phyloP scores from a whole-genome alignment of 441 rosid species.

The Capsella rubella region DNA sequence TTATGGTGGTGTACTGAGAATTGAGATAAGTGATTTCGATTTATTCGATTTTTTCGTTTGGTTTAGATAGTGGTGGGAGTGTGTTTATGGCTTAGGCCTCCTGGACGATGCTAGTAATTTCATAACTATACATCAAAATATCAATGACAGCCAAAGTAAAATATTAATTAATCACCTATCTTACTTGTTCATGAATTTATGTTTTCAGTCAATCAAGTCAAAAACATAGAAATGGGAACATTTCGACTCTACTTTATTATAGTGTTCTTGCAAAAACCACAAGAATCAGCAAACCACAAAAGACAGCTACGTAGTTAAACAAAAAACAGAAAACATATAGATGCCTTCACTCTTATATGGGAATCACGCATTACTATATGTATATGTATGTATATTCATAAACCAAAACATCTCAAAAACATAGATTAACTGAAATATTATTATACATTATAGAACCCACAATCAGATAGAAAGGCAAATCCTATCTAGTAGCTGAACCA shows the following conservation, averaged over 20 bases:
- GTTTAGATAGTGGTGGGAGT: too few relatives aligned
- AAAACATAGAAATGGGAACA: constrained; percentile 1
- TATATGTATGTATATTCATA: constrained; percentile 35
- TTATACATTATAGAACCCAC: constrained; percentile 15
- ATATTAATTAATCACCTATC: background rate
- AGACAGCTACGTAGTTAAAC: constrained; percentile 21
- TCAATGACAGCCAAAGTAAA: background rate
- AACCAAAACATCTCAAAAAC: constrained; percentile 29
- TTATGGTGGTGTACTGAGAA: too few relatives aligned
- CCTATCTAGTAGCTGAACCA: constrained; percentile 63
- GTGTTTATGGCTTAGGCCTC: too few relatives aligned
- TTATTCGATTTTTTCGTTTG: too few relatives aligned
- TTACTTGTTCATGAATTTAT: background rate
- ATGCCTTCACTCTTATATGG: constrained; percentile 17
- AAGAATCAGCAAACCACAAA: constrained; percentile 19
- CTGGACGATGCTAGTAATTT: too few relatives aligned
- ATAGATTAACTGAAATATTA: constrained; percentile 24
- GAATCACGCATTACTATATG: constrained; percentile 19
- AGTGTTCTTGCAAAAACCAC: constrained; percentile 17
- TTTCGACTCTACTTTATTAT: constrained; percentile 23
- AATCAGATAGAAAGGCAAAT: constrained; percentile 7
- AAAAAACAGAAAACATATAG: constrained; percentile 4
- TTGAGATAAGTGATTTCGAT: too few relatives aligned
- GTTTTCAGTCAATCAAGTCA: background rate
- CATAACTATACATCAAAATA: too few relatives aligned